These are phyloP conservation scores for Trypanosoma melophagium DNA, from an alignment of 208 protist species.

Conservation along the genomic window DNA sequence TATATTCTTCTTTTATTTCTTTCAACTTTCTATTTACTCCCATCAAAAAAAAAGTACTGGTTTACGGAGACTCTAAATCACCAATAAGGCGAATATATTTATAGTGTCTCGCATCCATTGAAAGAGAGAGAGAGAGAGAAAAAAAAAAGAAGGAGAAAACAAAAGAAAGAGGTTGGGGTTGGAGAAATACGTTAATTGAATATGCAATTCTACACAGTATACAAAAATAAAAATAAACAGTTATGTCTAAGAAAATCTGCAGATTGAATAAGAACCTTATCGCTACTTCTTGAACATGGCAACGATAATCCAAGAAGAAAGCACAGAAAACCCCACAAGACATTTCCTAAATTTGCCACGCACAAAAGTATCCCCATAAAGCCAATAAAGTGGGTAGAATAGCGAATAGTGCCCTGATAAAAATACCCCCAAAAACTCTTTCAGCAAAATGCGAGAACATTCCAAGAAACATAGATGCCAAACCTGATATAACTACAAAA, in stretches of 20 bases:
- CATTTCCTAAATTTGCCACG: too few relatives aligned
- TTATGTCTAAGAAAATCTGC: too few relatives aligned
- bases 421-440: slow-evolving; percentile 3
- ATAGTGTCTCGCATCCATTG: not conserved
- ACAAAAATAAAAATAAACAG: too few relatives aligned
- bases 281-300: too few relatives aligned
- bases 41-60: slow-evolving; percentile 16
- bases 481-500: slow-evolving; percentile 13
- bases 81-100: too few relatives aligned
- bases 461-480: slow-evolving; percentile 21
- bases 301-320: not conserved
- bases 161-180: not conserved
- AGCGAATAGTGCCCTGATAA: slow-evolving; percentile 17
- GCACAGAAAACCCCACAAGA: not conserved
- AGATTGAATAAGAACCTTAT: too few relatives aligned
- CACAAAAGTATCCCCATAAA: slow-evolving; percentile 22
- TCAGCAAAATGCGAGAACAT: slow-evolving; percentile 30
- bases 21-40: too few relatives aligned
- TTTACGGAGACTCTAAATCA: too few relatives aligned
- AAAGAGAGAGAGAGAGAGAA: slow-evolving; percentile 10
- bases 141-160: slow-evolving; percentile 15
- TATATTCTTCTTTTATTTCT: too few relatives aligned
- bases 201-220: too few relatives aligned
- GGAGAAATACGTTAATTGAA: too few relatives aligned
- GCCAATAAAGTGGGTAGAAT: slow-evolving; percentile 20